Conservation (phyloP, 768 basidiomycete genomes). For the Myochromella boudieri region DNA sequence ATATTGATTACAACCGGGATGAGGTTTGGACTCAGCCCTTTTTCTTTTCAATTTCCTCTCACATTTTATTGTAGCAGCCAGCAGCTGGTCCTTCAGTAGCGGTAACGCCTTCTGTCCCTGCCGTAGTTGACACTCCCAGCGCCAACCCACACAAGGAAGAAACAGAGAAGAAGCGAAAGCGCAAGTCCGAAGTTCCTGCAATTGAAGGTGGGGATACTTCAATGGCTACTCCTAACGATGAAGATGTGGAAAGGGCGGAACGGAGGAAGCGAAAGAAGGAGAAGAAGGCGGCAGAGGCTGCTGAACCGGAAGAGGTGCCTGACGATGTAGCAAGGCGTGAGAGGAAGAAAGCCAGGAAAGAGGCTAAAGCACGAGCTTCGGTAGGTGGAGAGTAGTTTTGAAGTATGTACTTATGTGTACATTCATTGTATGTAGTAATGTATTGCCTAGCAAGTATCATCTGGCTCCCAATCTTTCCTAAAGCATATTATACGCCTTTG, state of each 20-base stretch:
- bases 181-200: conserved; percentile 62
- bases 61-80: conserved; percentile 24
- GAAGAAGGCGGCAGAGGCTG: conserved; percentile 54
- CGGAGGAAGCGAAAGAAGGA: conserved; percentile 63
- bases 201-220: conserved; percentile 40
- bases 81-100: conserved; percentile 35
- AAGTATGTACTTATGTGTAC: background rate
- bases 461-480: no score
- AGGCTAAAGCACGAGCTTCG: conserved; percentile 57
- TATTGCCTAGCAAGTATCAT: no score
- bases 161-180: conserved; percentile 86
- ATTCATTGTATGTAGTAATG: no score
- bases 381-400: conserved; percentile 32
- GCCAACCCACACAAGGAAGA: no score
- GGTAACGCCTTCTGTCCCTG: conserved; percentile 21
- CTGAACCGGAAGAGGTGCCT: conserved; percentile 43
- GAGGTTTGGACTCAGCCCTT: conserved; percentile 25
- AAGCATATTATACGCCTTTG: background rate
- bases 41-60: conserved; percentile 12
- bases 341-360: conserved; percentile 65
- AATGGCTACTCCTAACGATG: conserved; percentile 37
- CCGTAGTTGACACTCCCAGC: conserved; percentile 10
- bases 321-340: conserved; percentile 64
- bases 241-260: conserved; percentile 52
- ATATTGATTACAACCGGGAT: conserved; percentile 89